Evolutionary conservation across 495 filamentous ascomycete genomes (phyloP).

Genomic region (Xylaria venustula): DNA sequence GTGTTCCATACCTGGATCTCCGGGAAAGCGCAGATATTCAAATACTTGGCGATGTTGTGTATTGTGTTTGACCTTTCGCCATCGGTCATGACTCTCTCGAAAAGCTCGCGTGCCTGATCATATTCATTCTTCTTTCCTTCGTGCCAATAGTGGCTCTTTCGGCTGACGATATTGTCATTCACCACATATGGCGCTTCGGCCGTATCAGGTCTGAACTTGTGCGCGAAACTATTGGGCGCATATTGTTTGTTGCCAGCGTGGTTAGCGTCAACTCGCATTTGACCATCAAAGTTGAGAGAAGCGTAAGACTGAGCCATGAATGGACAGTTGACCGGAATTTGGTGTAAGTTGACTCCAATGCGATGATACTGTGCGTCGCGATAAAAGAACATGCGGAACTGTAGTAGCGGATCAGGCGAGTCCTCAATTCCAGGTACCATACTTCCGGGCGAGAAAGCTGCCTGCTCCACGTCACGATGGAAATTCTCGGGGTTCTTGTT

Average conservation of each 20-base stretch:
- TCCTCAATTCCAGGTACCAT: constrained; percentile 63
- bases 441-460: constrained; percentile 80
- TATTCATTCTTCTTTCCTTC: constrained; percentile 56
- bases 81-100: constrained; percentile 46
- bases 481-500: constrained; percentile 72
- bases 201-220: constrained; percentile 55
- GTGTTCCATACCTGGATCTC: constrained; percentile 30
- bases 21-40: constrained; percentile 35
- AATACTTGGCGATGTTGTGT: constrained; percentile 45
- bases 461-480: constrained; percentile 77
- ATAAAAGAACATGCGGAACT: constrained; percentile 79
- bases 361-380: constrained; percentile 78
- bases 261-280: constrained; percentile 62
- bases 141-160: constrained; percentile 55
- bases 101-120: constrained; percentile 51
- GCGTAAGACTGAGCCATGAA: constrained; percentile 59
- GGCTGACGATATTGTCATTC: constrained; percentile 47
- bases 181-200: constrained; percentile 54
- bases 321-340: constrained; percentile 75
- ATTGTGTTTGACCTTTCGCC: constrained; percentile 43
- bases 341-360: constrained; percentile 77
- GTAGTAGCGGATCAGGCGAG: constrained; percentile 75
- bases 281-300: constrained; percentile 71
- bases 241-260: constrained; percentile 54
- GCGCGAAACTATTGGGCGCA: constrained; percentile 55